These are phyloP conservation scores for Candida yuanshanica DNA, from an alignment of 805 yeast species.

Conservation along the genomic window DNA sequence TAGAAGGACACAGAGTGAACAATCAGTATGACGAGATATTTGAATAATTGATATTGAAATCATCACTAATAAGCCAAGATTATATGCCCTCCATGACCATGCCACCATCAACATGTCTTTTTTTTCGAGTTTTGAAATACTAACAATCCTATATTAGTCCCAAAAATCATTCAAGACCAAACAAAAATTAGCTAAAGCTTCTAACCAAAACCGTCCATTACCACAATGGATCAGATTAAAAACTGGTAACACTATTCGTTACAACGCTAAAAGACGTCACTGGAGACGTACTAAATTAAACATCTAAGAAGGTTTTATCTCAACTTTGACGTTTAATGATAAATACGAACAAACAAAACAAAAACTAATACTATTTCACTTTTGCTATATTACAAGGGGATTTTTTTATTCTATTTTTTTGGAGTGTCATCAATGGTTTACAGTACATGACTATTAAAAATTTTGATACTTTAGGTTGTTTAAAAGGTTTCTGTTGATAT, in stretches of 20 bases:
- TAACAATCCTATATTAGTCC: constrained; percentile 42
- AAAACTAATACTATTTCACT: constrained; percentile 5
- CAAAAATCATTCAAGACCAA: constrained; percentile 95
- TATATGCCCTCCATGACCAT: neutral
- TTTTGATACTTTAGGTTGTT: constrained; percentile 4
- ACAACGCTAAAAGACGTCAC: constrained; percentile 99
- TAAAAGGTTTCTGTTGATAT: constrained; percentile 5
- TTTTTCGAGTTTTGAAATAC: constrained; percentile 6
- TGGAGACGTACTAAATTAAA: constrained; percentile 99
- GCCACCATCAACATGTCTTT: neutral
- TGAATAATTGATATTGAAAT: no score
- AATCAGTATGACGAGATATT: no score
- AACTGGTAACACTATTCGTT: constrained; percentile 96
- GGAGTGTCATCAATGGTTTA: neutral
- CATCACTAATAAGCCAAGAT: no score
- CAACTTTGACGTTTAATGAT: constrained; percentile 4
- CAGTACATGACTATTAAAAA: neutral
- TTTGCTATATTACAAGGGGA: constrained; percentile 1
- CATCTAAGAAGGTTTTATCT: constrained; percentile 51
- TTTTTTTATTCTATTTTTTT: neutral
- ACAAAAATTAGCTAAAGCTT: constrained; percentile 98
- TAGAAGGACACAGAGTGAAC: neutral
- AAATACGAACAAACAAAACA: constrained; percentile 2
- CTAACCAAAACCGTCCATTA: constrained; percentile 98
- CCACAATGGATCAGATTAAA: constrained; percentile 99